Evolutionary conservation across 306 rosid genomes (phyloP), one percentile per base, ranked within the genome.

Genomic region (Dalbergia oliveri): DNA sequence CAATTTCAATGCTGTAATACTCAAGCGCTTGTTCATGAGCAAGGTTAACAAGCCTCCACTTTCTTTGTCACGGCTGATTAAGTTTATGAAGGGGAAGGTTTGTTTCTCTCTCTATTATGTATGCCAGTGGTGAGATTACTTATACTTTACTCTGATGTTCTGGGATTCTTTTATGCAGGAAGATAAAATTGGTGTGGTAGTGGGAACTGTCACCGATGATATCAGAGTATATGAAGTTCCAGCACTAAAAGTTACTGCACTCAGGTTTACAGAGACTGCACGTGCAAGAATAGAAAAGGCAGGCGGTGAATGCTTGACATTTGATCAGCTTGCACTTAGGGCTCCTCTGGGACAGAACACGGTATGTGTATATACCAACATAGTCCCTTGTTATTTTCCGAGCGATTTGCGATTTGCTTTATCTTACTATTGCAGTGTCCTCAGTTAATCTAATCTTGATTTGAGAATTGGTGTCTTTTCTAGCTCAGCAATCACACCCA

Each of bases 311-410:
- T 93, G 97, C 84, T 66, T 91, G 84, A 93, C 97, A 8, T 93
- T 93, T 73, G 97, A 93, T 72, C 90, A 90, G 79, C 90, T 93
- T 75, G 96, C 96, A 8, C 86, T 86, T 11, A 84, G 87, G 86
- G 92, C 96, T 39, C 96, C 96, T n/a, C 76, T 91, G 43, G 97
- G 96, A 15, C 92, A 91, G 85, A 93, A 91, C 86, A 93, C 96
- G 82, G 96, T 92, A 90, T 49, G 81, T 6, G 53, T 58, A 0
- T 18, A 31, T 43, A 33, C 13, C 47, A 31, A 6, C 19, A 4
- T 59, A 13, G 8, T 15, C 35, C 51, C 54, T 45, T 66, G 19
- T 23, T 5, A 11, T 9, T 77, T 49, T 49, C 11, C 10, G 44
- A 68, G 8, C 6, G 23, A 39, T 23, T 53, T 16, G 8, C 6